These are phyloP conservation scores for Phytophthora europaea DNA, from an alignment of 352 stramenopile species.

Conservation along the genomic window DNA sequence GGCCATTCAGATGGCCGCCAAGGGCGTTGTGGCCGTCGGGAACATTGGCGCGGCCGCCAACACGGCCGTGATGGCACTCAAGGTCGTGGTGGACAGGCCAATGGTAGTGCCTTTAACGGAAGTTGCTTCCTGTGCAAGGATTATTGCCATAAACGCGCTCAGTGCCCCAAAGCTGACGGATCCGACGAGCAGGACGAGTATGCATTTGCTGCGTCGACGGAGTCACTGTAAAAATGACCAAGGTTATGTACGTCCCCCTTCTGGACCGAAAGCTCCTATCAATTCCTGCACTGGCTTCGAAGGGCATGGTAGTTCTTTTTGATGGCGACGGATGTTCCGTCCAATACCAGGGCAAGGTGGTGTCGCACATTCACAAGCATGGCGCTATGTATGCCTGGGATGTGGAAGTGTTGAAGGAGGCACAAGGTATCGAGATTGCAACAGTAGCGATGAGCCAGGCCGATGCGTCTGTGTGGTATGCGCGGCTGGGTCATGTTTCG, in stretches of 20 bases:
- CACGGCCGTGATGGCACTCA: background rate
- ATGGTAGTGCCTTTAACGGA: constrained; percentile 5
- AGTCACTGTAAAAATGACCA: constrained; percentile 11
- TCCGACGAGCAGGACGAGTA: background rate
- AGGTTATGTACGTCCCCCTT: constrained; percentile 8
- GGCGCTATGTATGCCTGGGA: constrained; percentile 13
- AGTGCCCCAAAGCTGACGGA: constrained; percentile 1
- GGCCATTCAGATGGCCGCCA: background rate
- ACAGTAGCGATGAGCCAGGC: background rate
- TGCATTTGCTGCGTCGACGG: constrained; percentile 16
- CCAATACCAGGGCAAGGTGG: constrained; percentile 4
- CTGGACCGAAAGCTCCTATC: constrained; percentile 28
- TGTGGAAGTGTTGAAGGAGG: constrained; percentile 1
- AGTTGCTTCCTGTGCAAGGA: constrained; percentile 19
- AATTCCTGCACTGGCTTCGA: constrained; percentile 20
- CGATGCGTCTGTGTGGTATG: constrained; percentile 14
- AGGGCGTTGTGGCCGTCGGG: background rate
- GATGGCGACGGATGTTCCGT: constrained; percentile 11
- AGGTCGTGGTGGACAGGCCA: background rate
- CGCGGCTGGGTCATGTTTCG: constrained; percentile 25
- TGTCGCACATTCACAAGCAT: background rate
- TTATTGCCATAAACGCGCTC: constrained; percentile 7
- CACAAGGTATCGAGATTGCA: constrained; percentile 5
- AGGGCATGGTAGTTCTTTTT: constrained; percentile 10
- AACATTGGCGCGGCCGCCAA: background rate